Evolutionary conservation across 352 stramenopile genomes (phyloP), one percentile per base, ranked within the genome.

Genomic region (Pythium plurisporium): DNA sequence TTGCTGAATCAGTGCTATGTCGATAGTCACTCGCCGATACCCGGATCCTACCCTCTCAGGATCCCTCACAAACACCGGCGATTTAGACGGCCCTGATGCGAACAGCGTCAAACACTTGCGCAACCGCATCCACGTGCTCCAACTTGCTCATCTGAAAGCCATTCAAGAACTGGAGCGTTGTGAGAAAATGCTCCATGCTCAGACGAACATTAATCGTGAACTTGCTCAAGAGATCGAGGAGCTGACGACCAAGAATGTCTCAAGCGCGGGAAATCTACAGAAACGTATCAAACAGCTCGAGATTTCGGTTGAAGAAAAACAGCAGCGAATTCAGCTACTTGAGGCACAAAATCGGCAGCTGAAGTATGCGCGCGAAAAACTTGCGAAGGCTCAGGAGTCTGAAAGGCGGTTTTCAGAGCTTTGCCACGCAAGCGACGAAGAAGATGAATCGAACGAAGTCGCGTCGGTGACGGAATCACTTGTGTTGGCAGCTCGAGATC

Each of bases 131-230:
- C 88, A 98, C 40, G 76, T 91, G 47, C 71, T 97, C 15, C 89
- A 97, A 52, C 74, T 97, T 15, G 76, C 81, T 15, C 91, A 98
- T 52, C 67, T 97, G 6, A 91, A 94, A 42, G 72, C 91, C 9
- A 90, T 89, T 52, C 87, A 95, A 49, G 93, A 98, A 52, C 68
- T 97, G 10, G 93, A 98, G 66, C 72, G 92, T 2, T 89, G 88
- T 37, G 93, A 98, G 54, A 89, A 94, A 62, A 98, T 98, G 91
- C 75, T 98, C 11, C 87, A 97, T 34, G 89, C 89, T 3, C 93
- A 98, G 65, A 96, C 84, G n/a, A 91, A 83, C 40, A 98, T 98
- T 65, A 98, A 98, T 58, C 73, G 85, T 14, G 92, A 98, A 59
- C 72, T 98, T 14, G 72, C 92, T 26, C 67, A 91, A 30, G 92